Evolutionary conservation across 148 eudicot genomes (phyloP), one percentile per base, ranked within the genome.

Genomic region (Tetragonia tetragonoides): DNA sequence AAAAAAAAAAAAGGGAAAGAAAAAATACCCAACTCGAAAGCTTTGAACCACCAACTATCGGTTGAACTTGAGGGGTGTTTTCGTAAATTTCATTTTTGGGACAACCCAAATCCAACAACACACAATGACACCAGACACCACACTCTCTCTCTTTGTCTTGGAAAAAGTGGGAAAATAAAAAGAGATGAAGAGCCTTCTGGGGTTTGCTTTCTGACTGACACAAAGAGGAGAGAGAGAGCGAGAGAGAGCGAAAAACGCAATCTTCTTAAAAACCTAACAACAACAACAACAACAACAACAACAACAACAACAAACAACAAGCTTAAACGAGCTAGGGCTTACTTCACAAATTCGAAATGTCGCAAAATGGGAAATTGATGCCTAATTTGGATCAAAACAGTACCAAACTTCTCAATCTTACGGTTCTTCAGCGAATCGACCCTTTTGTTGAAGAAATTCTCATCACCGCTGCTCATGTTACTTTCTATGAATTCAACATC

Each of bases 401-500:
- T 57, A 92, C 97, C 4, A 92, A 95, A 72, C 78, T 89, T 16
- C 91, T 95, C 7, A 95, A 95, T 85, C 77, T 95, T 51, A 92
- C 98, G 20, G 97, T 95, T 80, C 89, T 95, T 10, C 97, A 91
- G 84, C 75, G 97, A 72, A 88, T 90, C 61, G 97, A 95, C 85
- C 96, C 91, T 12, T 88, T 84, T 24, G 89, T 95, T 54, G 97
- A 91, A 73, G 96, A 95, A 74, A 92, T 95, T 80, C 90, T 95
- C 72, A 89, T 95, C 80, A 92, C 97, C 44, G 96, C 98, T 66
- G 92, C 97, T 79, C 97, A 95, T 77, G 97, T 92, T 81, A 92
- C 97, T 75, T 87, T 95, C 75, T 95, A 95, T 73, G 91, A 89
- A 81, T 95, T 95, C 84, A 90, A 92, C 80, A 82, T 91, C 81